phyloP scores from a whole-genome alignment of 495 filamentous ascomycete species.

The Chlorociboria aeruginascens region DNA sequence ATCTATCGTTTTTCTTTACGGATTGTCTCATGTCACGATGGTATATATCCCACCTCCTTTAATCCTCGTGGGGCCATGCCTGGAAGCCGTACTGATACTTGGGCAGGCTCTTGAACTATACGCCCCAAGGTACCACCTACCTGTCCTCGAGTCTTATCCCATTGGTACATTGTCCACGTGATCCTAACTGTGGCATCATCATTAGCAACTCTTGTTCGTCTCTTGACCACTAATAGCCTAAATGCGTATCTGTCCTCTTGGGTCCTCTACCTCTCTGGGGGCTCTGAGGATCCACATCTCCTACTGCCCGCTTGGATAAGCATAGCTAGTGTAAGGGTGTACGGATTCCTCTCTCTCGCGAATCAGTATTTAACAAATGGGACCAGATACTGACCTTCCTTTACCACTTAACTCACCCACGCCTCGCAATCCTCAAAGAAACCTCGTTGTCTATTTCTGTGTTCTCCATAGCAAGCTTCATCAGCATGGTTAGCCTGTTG shows the following conservation, averaged over 20 bases:
- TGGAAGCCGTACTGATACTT: neutral
- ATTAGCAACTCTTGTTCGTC: constrained; percentile 66
- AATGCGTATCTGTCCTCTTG: constrained; percentile 76
- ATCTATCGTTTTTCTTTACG: constrained; percentile 81
- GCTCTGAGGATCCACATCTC: constrained; percentile 60
- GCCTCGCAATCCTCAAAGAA: constrained; percentile 71
- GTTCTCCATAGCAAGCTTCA: constrained; percentile 63
- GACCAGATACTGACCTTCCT: constrained; percentile 58
- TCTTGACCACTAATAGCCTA: constrained; percentile 64
- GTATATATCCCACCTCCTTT: constrained; percentile 29
- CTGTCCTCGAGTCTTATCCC: no score
- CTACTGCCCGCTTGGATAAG: constrained; percentile 80
- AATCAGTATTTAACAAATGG: no score
- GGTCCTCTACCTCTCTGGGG: constrained; percentile 65
- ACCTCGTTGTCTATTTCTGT: constrained; percentile 65
- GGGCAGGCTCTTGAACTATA: constrained; percentile 76
- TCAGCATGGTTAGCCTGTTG: constrained; percentile 60
- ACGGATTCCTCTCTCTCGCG: neutral
- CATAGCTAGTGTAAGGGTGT: constrained; percentile 45
- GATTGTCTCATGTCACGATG: constrained; percentile 89
- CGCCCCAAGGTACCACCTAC: constrained; percentile 40
- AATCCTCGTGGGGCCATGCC: neutral
- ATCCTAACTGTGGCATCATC: constrained; percentile 10
- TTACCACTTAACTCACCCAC: constrained; percentile 73
- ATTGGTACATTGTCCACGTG: neutral